A percentile compares a stretch with the other conserved stretches of the same genome.
These are phyloP conservation scores for Hyphopichia khmerensis DNA, from an alignment of 1,139 yeast genomes.

Conservation along the genomic window DNA sequence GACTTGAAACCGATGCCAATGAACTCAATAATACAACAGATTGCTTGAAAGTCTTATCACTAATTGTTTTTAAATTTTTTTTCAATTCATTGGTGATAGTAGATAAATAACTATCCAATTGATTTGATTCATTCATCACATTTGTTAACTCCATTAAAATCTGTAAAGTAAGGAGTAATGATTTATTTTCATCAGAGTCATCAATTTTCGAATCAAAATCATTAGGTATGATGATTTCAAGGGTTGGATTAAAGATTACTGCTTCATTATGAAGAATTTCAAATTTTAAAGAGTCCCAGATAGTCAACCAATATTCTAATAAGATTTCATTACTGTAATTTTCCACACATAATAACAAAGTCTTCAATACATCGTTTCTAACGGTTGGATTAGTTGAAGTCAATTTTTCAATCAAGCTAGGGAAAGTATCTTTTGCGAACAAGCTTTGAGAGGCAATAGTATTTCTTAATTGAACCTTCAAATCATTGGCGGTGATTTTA, in stretches of 20 bases:
- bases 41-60: slow-evolving; percentile 57
- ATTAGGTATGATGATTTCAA: slow-evolving; percentile 26
- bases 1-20: slow-evolving; percentile 39
- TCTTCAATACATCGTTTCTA: slow-evolving; percentile 70
- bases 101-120: slow-evolving; percentile 31
- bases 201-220: slow-evolving; percentile 26
- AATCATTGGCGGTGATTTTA: slow-evolving; percentile 70
- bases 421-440: slow-evolving; percentile 73
- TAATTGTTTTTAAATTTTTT: slow-evolving; percentile 49
- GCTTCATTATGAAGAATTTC: slow-evolving; percentile 77
- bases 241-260: slow-evolving; percentile 30
- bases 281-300: slow-evolving; percentile 88
- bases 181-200: slow-evolving; percentile 39
- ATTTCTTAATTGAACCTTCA: slow-evolving; percentile 56
- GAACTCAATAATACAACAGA: slow-evolving; percentile 59
- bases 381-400: slow-evolving; percentile 79
- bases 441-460: slow-evolving; percentile 65
- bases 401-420: slow-evolving; percentile 78
- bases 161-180: slow-evolving; percentile 46
- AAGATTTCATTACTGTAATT: slow-evolving; percentile 48
- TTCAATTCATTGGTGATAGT: slow-evolving; percentile 57
- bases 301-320: slow-evolving; percentile 61
- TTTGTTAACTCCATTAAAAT: slow-evolving; percentile 43
- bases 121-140: slow-evolving; percentile 21
- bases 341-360: slow-evolving; percentile 58